A percentile compares a stretch with the other conserved stretches of the same genome.
Conservation (phyloP, 805 yeast genomes). For the Maudiozyma turicensis region DNA sequence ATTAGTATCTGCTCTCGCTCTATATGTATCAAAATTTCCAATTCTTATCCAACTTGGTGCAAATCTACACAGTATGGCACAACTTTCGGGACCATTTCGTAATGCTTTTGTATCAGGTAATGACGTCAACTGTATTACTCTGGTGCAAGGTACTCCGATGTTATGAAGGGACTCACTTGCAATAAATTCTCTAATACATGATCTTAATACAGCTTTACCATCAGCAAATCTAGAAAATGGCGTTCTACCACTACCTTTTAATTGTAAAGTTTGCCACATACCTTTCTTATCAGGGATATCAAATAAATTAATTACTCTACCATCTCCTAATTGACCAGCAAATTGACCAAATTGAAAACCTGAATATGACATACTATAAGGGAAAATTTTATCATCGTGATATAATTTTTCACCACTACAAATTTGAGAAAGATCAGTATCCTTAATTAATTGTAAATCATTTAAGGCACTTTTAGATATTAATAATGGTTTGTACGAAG, state of each 20-base stretch:
- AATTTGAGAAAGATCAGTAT: conserved; percentile 40
- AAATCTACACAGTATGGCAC: conserved; percentile 78
- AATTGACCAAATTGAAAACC: conserved; percentile 95
- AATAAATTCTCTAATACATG: conserved; percentile 80
- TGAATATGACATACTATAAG: conserved; percentile 87
- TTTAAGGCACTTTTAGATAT: conserved; percentile 50
- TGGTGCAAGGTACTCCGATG: conserved; percentile 76
- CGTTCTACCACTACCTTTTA: conserved; percentile 88
- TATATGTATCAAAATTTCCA: conserved; percentile 78
- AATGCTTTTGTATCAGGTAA: conserved; percentile 73
- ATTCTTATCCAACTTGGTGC: conserved; percentile 81
- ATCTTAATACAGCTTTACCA: conserved; percentile 86
- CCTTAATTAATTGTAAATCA: conserved; percentile 48
- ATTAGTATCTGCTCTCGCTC: conserved; percentile 59
- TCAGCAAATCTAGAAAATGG: conserved; percentile 94
- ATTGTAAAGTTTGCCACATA: conserved; percentile 40
- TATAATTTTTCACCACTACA: conserved; percentile 51
- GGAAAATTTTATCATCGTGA: conserved; percentile 41
- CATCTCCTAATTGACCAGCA: conserved; percentile 97
- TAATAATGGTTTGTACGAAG: conserved; percentile 43
- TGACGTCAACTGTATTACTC: conserved; percentile 65
- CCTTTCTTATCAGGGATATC: conserved; percentile 48
- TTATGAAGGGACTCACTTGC: conserved; percentile 74
- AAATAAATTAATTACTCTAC: conserved; percentile 77
- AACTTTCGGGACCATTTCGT: conserved; percentile 54